Evolutionary conservation across 2,329 filamentous ascomycete species (phyloP).

Genomic region (Trichoderma atrobrunneum): DNA sequence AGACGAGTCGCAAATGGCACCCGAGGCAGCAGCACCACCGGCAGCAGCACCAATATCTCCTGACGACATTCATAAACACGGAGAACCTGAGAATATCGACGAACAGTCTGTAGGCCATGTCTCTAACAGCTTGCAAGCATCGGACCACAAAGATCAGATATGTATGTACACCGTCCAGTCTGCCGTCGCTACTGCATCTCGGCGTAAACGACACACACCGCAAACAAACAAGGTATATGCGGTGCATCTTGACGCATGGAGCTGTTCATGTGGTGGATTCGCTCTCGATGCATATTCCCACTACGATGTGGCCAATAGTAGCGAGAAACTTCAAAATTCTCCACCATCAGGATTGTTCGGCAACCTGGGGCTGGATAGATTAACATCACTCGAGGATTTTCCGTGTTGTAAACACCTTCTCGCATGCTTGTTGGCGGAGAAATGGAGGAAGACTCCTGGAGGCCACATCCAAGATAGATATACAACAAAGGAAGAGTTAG

Average conservation of each 20-base stretch:
- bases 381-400: conserved; percentile 34
- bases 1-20: background rate
- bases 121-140: background rate
- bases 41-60: background rate
- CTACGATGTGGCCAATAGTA: background rate
- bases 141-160: conserved; percentile 2
- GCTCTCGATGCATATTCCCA: conserved; percentile 64
- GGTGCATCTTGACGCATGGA: conserved; percentile 75
- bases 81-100: background rate
- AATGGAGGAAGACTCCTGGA: conserved; percentile 58
- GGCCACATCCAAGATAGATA: conserved; percentile 52
- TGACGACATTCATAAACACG: background rate
- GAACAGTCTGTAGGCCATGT: background rate
- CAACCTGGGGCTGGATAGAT: conserved; percentile 44
- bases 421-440: conserved; percentile 72
- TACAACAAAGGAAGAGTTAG: conserved; percentile 65
- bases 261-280: conserved; percentile 86
- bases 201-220: conserved; percentile 22
- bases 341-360: conserved; percentile 42
- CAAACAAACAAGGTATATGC: conserved; percentile 51
- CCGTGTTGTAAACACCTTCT: conserved; percentile 85
- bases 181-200: conserved; percentile 38
- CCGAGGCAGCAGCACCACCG: background rate
- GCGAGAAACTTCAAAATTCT: background rate
- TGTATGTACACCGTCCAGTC: conserved; percentile 65